Evolutionary conservation across 2,329 filamentous ascomycete species (phyloP), one percentile per base, ranked within the genome.

Genomic region (Xylariaceae sp.): DNA sequence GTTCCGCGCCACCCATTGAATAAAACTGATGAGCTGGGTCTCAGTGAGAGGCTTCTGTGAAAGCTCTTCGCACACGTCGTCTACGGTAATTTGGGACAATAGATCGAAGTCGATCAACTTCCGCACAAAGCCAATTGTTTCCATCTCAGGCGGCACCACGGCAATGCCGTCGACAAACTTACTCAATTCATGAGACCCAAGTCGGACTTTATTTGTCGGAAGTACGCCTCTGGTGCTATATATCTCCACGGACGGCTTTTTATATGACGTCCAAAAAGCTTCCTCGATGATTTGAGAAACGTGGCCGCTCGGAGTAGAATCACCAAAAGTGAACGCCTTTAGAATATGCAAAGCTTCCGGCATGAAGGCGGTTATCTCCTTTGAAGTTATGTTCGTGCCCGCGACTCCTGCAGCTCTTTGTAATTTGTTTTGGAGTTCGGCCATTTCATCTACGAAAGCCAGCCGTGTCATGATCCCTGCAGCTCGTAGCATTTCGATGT

Each of bases 181-280:
- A 63, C 73, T 76, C 47, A 86, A 68, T 62, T 85, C 76, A 75
- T 88, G 68, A 68, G 87, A 74, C 68, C 76, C 88, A 62, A 95
- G 80, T 32, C 94, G 88, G 34, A 96, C 89, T 61, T 88, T 81
- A 12, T 88, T 83, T 34, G 88, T 95, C n/a, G 87, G 83, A 50
- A 96, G 77, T 6, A 99, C 85, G 52, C 95, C 95, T 54, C 86
- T 84, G 18, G 87, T 95, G 1, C 92, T 96, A 60, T 95, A 85
- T 6, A 96, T 81, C 65, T 96, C 92, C 53, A 97, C 90, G 0
- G 83, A 86, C 2, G 89, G 84, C 59, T 86, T 87, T 67, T 84
- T 86, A 65, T 88, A 94, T 58, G 89, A 92, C 34, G 85, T 95
- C 94, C 94, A 99, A 68, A 99, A 99, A 0, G 91, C 89, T 71